phyloP scores from a whole-genome alignment of 257 asterid species.

The Perilla frutescens region DNA sequence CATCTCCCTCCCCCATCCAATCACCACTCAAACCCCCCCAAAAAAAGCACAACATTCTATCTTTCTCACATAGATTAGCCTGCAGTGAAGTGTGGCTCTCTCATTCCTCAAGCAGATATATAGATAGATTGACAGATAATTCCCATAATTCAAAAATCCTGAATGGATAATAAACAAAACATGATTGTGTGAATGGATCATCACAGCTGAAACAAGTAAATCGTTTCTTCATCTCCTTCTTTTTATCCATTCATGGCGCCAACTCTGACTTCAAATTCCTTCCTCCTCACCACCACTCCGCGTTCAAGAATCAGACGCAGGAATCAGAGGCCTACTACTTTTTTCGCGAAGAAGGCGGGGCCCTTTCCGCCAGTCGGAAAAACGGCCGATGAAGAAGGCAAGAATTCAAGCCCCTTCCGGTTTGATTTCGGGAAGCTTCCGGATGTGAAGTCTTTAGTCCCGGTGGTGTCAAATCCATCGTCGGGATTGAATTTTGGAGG shows the following conservation, averaged over 20 bases:
- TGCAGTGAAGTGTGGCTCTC: constrained; percentile 34
- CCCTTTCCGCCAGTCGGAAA: constrained; percentile 45
- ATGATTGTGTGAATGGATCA: constrained; percentile 4
- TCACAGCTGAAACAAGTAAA: constrained; percentile 25
- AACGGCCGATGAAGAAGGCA: constrained; percentile 37
- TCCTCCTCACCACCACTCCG: constrained; percentile 59
- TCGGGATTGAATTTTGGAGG: constrained; percentile 60
- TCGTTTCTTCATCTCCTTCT: background rate
- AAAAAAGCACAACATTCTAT: constrained; percentile 23
- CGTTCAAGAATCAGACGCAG: constrained; percentile 47
- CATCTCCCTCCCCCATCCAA: constrained; percentile 25
- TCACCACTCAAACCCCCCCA: background rate
- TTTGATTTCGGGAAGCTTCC: constrained; percentile 68
- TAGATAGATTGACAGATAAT: no score
- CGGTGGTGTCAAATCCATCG: constrained; percentile 53
- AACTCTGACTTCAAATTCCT: constrained; percentile 78
- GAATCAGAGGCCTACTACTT: constrained; percentile 46
- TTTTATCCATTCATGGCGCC: constrained; percentile 67
- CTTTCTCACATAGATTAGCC: constrained; percentile 28
- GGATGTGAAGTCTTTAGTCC: constrained; percentile 68
- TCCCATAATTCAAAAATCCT: background rate
- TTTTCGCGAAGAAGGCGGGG: constrained; percentile 58
- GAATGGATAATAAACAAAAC: constrained; percentile 25
- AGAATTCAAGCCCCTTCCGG: constrained; percentile 55
- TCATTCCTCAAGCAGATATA: constrained; percentile 2